Base-by-base conservation (phyloP, 1,284 basidiomycete species). In the Afroboletus lepidellus region DNA sequence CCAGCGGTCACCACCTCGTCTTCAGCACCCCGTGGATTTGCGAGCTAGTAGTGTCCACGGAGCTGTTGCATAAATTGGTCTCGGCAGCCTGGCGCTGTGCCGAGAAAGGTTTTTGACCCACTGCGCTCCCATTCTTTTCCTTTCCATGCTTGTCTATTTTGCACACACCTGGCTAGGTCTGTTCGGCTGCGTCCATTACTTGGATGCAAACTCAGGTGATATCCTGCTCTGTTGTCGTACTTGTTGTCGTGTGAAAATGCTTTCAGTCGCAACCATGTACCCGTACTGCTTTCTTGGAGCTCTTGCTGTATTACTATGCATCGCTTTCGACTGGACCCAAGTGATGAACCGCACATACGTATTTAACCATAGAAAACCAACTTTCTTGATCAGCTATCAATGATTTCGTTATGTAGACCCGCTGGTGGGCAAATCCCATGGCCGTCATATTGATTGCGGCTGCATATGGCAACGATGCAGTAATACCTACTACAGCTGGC, bases 21-120 rank as follows among this genome's bases (percentile, higher is more conserved):
- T 69, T 25, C 66, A 67, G 25, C 67, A 69, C 34, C 68, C 69
- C 13, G 50, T 70, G 20, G 69, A 71, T 38, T 62, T 71, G 63
- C 64, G 69, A 2, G 2, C 64, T 0, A 58, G 54, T 0, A 57
- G 54, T 21, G 50, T 70, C n/a, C 67, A 67, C 44, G 66, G 69
- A n/a, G 58, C 69, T 3, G 58, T 67, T 32, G 66, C 67, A 38
- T 67, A 51, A 67, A 33, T 23, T 12, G n/a, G 37, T 18, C 25
- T 34, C 45, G 55, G 53, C 33, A 44, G 66, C 58, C 54, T 41
- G 58, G 66, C 25, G 66, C 50, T 55, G 55, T 51, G 46, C 30
- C 41, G 48, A 55, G 24, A 54, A 48, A 36, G 38, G 29, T 23
- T 27, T 15, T 25, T 38, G 36, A 13, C 21, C 41, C 18, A 11